Percentiles rank a stretch among this genome's conserved stretches.
phyloP scores from a whole-genome alignment of 2,329 filamentous ascomycete genomes.

The Cordyceps javanica region DNA sequence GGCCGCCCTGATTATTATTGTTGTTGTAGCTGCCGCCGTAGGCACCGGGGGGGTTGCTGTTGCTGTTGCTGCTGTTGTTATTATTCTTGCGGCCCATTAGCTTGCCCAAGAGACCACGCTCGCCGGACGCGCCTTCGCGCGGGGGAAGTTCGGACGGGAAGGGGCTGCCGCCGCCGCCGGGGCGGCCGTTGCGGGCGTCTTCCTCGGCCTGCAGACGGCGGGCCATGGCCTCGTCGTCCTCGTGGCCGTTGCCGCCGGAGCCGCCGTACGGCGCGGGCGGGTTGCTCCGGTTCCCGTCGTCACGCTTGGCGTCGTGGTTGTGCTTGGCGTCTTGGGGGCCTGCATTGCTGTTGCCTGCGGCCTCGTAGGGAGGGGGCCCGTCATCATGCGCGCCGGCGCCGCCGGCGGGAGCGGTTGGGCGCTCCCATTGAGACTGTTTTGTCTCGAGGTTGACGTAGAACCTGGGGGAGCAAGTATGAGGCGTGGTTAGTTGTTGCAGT shows the following conservation, averaged over 20 bases:
- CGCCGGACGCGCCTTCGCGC: constrained; percentile 26
- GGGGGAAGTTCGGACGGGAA: constrained; percentile 10
- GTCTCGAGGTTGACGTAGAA: constrained; percentile 89
- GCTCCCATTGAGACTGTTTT: constrained; percentile 87
- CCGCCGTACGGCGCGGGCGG: constrained; percentile 19
- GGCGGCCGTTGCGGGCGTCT: constrained; percentile 46
- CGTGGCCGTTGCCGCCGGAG: constrained; percentile 28
- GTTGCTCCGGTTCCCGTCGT: constrained; percentile 25
- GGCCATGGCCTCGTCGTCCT: constrained; percentile 68
- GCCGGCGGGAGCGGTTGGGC: constrained; percentile 63
- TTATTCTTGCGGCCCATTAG: constrained; percentile 43
- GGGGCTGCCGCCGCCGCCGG: constrained; percentile 10
- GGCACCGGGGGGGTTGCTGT: constrained; percentile 13
- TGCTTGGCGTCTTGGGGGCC: constrained; percentile 52
- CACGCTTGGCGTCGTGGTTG: constrained; percentile 59
- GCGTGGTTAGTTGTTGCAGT: background rate
- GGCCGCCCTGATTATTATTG: no score
- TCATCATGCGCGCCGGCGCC: constrained; percentile 36
- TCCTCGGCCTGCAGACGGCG: constrained; percentile 79
- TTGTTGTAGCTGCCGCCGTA: constrained; percentile 22
- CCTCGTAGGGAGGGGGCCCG: constrained; percentile 64
- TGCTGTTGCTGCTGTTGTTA: constrained; percentile 21
- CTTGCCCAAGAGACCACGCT: constrained; percentile 45
- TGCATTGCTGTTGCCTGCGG: constrained; percentile 27
- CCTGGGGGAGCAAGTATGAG: constrained; percentile 39